Evolutionary conservation across 176 grass and related monocot genomes (phyloP).

Genomic region (Oryza meyeriana): DNA sequence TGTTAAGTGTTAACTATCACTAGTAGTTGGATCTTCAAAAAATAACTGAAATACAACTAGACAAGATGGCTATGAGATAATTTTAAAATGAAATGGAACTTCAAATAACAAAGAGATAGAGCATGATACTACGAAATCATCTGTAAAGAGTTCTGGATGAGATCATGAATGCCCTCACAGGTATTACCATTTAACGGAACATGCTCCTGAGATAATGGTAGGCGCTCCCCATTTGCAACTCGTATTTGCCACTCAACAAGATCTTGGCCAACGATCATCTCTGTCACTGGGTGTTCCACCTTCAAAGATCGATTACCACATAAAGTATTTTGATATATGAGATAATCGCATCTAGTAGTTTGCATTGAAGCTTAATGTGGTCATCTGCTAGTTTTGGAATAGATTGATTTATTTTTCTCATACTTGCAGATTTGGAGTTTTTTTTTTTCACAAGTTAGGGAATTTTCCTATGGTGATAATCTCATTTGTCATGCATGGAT

Average conservation of each 20-base stretch:
- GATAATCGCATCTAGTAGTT: not conserved
- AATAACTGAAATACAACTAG: not conserved
- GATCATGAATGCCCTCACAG: conserved; percentile 12
- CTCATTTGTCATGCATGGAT: not conserved
- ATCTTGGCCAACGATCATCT: conserved; percentile 98
- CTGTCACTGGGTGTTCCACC: conserved; percentile 96
- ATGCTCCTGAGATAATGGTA: conserved; percentile 76
- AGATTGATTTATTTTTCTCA: not conserved
- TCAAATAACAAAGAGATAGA: not conserved
- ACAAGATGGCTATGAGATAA: not conserved
- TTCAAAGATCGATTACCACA: conserved; percentile 35
- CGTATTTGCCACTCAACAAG: conserved; percentile 99
- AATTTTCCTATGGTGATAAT: not conserved
- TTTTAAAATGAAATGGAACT: not conserved
- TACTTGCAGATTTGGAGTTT: not conserved
- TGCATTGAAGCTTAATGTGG: not conserved
- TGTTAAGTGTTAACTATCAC: not conserved
- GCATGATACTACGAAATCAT: not conserved
- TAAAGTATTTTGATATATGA: conserved; percentile 5
- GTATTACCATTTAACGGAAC: conserved; percentile 74
- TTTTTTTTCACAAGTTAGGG: not conserved
- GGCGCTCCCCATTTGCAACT: conserved; percentile 84
- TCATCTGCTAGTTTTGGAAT: not conserved
- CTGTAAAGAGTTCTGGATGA: not conserved
- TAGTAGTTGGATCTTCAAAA: not conserved